Evolutionary conservation across 1,139 yeast genomes (phyloP).

Genomic region (Pichia sp.): DNA sequence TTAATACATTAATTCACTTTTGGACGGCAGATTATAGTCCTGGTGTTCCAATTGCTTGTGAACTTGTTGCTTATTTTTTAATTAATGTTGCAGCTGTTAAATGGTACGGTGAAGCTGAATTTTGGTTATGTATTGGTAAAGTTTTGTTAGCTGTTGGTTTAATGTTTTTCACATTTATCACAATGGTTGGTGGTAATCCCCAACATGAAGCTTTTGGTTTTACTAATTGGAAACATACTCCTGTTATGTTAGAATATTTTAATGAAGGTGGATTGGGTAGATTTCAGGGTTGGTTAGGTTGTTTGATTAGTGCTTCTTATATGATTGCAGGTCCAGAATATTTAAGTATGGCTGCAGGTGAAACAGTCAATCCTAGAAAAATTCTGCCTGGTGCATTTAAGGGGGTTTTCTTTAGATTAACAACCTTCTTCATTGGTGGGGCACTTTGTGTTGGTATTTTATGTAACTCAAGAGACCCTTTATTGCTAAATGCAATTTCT

Average conservation of each 20-base stretch:
- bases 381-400: conserved; percentile 75
- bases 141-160: conserved; percentile 44
- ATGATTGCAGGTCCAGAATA: conserved; percentile 51
- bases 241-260: conserved; percentile 34
- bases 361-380: conserved; percentile 60
- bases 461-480: conserved; percentile 48
- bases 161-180: conserved; percentile 43
- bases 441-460: conserved; percentile 55
- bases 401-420: conserved; percentile 67
- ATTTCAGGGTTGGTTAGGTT: conserved; percentile 45
- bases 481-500: conserved; percentile 36
- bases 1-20: conserved; percentile 46
- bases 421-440: conserved; percentile 62
- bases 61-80: conserved; percentile 39
- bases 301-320: conserved; percentile 40
- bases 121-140: conserved; percentile 47
- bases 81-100: conserved; percentile 47
- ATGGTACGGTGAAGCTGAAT: conserved; percentile 49
- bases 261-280: conserved; percentile 42
- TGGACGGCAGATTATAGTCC: conserved; percentile 50
- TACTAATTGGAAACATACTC: conserved; percentile 36
- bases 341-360: conserved; percentile 50
- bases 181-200: conserved; percentile 57
- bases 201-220: conserved; percentile 32
- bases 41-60: conserved; percentile 43